Base-by-base conservation (phyloP, 768 basidiomycete species). In the Chalciporus pseudorubinellus region DNA sequence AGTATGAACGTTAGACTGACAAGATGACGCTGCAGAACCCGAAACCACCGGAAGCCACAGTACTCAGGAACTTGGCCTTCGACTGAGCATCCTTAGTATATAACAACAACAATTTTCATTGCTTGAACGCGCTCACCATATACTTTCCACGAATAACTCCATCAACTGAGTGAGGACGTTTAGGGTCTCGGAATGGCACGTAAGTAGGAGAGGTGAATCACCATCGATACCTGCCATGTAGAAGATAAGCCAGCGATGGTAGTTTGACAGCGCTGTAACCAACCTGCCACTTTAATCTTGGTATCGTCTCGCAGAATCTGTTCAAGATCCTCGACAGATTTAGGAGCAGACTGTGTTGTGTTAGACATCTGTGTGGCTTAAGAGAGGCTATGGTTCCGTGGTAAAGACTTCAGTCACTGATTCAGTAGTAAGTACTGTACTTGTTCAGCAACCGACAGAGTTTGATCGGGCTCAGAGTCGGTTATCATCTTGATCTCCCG, bases 1-100 rank as follows among this genome's bases (percentile, higher is more conserved):
- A n/a, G n/a, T n/a, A 45, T 39, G 48, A 44, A 33, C 3, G 4
- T 38, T 31, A n/a, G 5, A 74, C 86, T 60, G 53, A 89, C 91
- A 95, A 98, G 50, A 95, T 83, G 43, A 95, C 89, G 60, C 88
- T 91, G 72, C 92, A 95, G 72, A 95, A 97, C 6, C 92, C 92
- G 66, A 97, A 95, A 0, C 92, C 92, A 55, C 85, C 83, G 1
- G 85, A 80, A 44, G 84, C 80, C 8, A 77, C 89, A 0, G 91
- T 87, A 44, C 83, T 83, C 29, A 97, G 64, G 66, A 98, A 97
- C 72, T 98, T 98, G 45, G 85, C 78, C 71, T 89, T 97, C 14
- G 88, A 89, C 92, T 97, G 66, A 47, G 42, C 22, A 9, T 43
- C n/a, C 34, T 56, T 33, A 49, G 55, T 52, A 51, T 49, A 58